phyloP scores from a whole-genome alignment of 179 eudicot species.

The Carnegiea gigantea region DNA sequence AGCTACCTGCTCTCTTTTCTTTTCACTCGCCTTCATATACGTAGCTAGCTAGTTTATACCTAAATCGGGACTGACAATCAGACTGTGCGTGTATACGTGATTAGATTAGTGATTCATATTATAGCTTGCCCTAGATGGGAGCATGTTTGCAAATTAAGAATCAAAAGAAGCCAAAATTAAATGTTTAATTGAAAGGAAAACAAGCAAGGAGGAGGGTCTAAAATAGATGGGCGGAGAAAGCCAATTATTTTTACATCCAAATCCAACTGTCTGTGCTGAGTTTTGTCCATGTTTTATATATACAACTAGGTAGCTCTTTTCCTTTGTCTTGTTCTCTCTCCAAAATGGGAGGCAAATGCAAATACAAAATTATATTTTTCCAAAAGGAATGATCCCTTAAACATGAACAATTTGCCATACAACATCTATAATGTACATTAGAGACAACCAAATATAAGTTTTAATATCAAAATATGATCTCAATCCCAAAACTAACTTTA shows the following conservation, averaged over 20 bases:
- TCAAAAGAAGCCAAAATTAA: conserved; percentile 17
- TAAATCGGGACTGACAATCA: background rate
- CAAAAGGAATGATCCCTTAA: no score
- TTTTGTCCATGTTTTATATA: conserved; percentile 31
- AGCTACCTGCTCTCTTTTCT: background rate
- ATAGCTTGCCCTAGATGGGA: background rate
- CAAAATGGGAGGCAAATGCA: conserved; percentile 9
- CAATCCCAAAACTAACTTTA: no score
- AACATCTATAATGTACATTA: no score
- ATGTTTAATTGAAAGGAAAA: conserved; percentile 7
- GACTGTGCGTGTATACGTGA: background rate
- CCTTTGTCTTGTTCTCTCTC: background rate
- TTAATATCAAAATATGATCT: no score
- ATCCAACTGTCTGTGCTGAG: conserved; percentile 11
- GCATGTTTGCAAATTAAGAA: background rate
- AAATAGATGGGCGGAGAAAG: background rate
- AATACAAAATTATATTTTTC: background rate
- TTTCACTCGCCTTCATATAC: background rate
- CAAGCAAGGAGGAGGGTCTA: no score
- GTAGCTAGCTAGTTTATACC: background rate
- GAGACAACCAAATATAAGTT: no score
- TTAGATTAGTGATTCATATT: background rate
- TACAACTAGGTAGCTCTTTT: background rate
- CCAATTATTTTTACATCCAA: background rate
- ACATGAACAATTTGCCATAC: no score